Evolutionary conservation across 2,329 filamentous ascomycete species (phyloP).

Genomic region (Cordyceps pruinosa): DNA sequence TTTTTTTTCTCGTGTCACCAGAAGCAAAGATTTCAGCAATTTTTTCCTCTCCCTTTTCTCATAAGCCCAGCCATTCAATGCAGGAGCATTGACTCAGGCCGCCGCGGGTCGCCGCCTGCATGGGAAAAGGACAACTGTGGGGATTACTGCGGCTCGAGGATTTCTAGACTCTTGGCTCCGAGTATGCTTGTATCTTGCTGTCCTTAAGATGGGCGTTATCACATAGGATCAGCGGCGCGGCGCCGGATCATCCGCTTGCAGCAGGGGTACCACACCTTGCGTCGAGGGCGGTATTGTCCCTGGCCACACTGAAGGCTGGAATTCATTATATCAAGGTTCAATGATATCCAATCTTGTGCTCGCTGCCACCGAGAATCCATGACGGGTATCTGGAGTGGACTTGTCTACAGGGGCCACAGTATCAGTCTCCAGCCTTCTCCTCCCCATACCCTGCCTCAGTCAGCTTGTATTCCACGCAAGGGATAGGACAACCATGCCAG

Average conservation of each 20-base stretch:
- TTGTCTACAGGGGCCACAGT: too few relatives aligned
- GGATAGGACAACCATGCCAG: neutral
- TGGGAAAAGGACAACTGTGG: neutral
- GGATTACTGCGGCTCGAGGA: neutral
- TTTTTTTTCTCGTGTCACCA: neutral
- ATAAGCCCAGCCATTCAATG: neutral
- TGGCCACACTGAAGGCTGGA: too few relatives aligned
- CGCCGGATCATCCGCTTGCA: neutral
- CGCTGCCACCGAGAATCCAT: too few relatives aligned
- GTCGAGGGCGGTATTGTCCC: too few relatives aligned
- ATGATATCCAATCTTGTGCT: too few relatives aligned
- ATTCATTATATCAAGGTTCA: too few relatives aligned
- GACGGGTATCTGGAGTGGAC: too few relatives aligned
- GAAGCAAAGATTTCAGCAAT: neutral
- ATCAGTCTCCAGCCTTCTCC: too few relatives aligned
- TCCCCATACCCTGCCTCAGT: neutral
- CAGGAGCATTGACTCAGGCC: constrained; percentile 2
- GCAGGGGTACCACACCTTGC: too few relatives aligned
- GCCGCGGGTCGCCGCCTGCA: neutral
- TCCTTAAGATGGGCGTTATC: neutral
- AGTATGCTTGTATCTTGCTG: neutral
- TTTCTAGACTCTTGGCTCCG: neutral
- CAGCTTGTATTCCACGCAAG: too few relatives aligned
- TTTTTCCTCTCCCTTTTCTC: too few relatives aligned
- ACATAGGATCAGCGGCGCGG: neutral